phyloP scores from a whole-genome alignment of 371 early-diverging fungal genomes.

The Parasitella parasitica region DNA sequence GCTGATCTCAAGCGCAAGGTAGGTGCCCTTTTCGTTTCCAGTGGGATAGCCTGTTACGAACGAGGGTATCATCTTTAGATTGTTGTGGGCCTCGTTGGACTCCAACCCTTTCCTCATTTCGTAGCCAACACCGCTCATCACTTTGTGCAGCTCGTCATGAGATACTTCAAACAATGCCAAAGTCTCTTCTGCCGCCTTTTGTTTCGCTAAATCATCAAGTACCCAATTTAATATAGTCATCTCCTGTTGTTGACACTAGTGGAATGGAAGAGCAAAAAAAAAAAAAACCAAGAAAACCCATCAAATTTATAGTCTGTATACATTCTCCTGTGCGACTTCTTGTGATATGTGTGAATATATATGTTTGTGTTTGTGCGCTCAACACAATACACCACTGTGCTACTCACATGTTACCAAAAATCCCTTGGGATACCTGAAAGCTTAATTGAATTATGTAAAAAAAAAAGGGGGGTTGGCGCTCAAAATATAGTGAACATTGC shows the following conservation, averaged over 20 bases:
- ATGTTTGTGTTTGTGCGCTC: neutral
- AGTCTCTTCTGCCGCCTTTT: slow-evolving; percentile 13
- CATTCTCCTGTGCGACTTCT: neutral
- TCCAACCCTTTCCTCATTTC: slow-evolving; percentile 46
- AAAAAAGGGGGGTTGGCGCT: neutral
- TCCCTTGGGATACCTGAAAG: neutral
- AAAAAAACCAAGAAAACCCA: neutral
- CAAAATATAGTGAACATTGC: too few relatives aligned
- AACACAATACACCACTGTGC: neutral
- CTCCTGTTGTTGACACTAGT: neutral
- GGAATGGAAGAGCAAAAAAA: neutral
- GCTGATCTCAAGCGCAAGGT: slow-evolving; percentile 89
- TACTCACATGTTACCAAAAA: slow-evolving; percentile 1
- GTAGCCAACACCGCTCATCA: slow-evolving; percentile 32
- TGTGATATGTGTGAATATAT: neutral
- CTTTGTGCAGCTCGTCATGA: slow-evolving; percentile 21
- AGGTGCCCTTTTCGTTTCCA: slow-evolving; percentile 83
- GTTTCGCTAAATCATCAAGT: neutral
- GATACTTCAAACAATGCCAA: slow-evolving; percentile 33
- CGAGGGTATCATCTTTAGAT: slow-evolving; percentile 51
- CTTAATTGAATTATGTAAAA: neutral
- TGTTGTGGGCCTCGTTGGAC: slow-evolving; percentile 7
- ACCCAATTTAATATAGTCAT: neutral
- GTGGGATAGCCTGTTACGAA: slow-evolving; percentile 64
- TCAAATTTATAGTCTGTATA: neutral